phyloP scores from a whole-genome alignment of 1,284 basidiomycete species.

The Takashimella koratensis region DNA sequence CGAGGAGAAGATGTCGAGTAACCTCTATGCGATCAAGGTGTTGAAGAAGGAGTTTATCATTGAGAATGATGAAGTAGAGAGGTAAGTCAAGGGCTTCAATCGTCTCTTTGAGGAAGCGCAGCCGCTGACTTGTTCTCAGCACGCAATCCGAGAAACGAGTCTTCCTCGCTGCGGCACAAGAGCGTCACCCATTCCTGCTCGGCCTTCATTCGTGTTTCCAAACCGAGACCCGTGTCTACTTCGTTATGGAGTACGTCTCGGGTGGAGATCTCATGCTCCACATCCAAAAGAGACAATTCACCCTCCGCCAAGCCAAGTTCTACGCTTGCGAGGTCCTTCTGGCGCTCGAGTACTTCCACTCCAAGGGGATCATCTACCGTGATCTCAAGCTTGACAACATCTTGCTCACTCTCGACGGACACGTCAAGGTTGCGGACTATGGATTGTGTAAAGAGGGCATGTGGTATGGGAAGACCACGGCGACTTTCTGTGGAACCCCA shows the following conservation, averaged over 20 bases:
- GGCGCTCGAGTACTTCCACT: conserved; percentile 97
- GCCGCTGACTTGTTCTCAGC: conserved; percentile 52
- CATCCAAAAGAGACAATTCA: conserved; percentile 77
- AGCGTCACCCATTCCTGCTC: conserved; percentile 96
- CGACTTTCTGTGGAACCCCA: conserved; percentile 98
- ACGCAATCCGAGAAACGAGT: conserved; percentile 99
- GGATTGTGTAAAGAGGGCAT: conserved; percentile 99
- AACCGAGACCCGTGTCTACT: conserved; percentile 93
- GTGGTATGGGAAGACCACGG: conserved; percentile 96
- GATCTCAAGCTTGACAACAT: conserved; percentile 99
- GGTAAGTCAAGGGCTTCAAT: conserved; percentile 54
- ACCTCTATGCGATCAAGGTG: conserved; percentile 98
- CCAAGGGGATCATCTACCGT: conserved; percentile 89
- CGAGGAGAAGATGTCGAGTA: conserved; percentile 89
- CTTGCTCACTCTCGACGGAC: conserved; percentile 90
- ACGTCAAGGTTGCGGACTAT: conserved; percentile 98
- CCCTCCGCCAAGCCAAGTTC: conserved; percentile 85
- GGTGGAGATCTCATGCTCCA: conserved; percentile 78
- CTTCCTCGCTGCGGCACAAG: conserved; percentile 90
- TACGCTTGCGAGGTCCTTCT: conserved; percentile 98
- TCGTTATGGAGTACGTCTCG: conserved; percentile 75
- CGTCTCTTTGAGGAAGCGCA: neutral
- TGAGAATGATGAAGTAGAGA: conserved; percentile 99
- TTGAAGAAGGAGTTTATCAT: conserved; percentile 99
- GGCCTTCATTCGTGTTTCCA: conserved; percentile 99